Base-by-base conservation (phyloP, 2,329 filamentous ascomycete species). In the Didymella sp. region DNA sequence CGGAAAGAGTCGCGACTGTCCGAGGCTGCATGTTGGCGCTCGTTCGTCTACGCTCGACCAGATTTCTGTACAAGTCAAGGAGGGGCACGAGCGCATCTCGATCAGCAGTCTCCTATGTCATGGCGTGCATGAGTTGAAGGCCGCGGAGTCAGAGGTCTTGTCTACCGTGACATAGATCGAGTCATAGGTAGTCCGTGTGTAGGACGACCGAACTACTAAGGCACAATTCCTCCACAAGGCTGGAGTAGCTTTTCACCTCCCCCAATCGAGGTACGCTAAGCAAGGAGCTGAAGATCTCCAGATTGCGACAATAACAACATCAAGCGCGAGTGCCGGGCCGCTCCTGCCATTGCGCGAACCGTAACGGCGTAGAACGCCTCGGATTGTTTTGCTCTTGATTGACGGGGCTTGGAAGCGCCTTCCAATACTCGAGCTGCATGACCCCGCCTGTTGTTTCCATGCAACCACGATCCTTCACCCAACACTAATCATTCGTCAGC, bases 271-370 rank as follows among this genome's bases (percentile, higher is more conserved):
- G 12, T 19, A 13, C 41, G 28, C 2, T 44, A 30, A 30, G 19
- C 25, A 25, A 44, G 25, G 27, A 21, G 41, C 41, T 30, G 41
- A 44, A 43, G 41, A 44, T 12, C 25, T 11, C 8, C n/a, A 11
- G 25, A 28, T 15, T 7, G 17, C 41, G 19, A 19, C n/a, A 13
- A 13, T 7, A 27, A 19, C 11, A 17, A 17, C 41, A 9, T 43
- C 15, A 43, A 41, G 46, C 46, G 46, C 35, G 17, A 40, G 21
- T 21, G 35, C 43, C 43, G 43, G 27, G 27, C 27, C 43, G 46
- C 13, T 12, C 8, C n/a, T 30, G 3, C 15, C 11, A 22, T 25
- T 6, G 21, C 21, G 3, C 19, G 6, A n/a, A 42, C 11, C 4
- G 11, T 22, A 25, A 22, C 13, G n/a, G 24, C 35, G 33, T 12